Evolutionary conservation across 2,329 filamentous ascomycete species (phyloP).

Genomic region (Colletotrichum siamense): DNA sequence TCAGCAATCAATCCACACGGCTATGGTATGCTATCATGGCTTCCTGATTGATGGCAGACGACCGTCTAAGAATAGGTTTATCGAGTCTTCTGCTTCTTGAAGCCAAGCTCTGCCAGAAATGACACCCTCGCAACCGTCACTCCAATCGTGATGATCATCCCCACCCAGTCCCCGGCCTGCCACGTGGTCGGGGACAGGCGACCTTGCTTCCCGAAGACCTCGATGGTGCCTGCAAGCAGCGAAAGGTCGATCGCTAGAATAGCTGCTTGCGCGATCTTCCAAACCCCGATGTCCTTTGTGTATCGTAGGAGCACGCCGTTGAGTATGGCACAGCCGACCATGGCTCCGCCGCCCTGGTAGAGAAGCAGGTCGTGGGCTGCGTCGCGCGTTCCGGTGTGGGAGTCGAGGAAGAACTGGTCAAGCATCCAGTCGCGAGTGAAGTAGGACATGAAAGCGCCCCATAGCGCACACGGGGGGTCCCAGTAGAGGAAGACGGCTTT

Average conservation of each 20-base stretch:
- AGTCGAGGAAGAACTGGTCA: constrained; percentile 5
- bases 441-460: constrained; percentile 26
- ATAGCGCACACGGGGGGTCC: constrained; percentile 26
- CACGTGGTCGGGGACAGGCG: constrained; percentile 14
- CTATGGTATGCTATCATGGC: too few species aligned
- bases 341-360: constrained; percentile 25
- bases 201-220: constrained; percentile 13
- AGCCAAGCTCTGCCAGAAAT: background rate
- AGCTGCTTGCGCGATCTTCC: constrained; percentile 25
- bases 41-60: too few species aligned
- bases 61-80: too few species aligned
- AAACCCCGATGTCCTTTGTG: constrained; percentile 22
- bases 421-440: constrained; percentile 18
- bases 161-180: background rate
- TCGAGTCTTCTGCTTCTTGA: background rate
- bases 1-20: too few species aligned
- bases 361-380: constrained; percentile 24
- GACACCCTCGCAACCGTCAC: background rate
- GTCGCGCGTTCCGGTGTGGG: constrained; percentile 6
- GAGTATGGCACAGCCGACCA: constrained; percentile 21
- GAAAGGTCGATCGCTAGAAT: constrained; percentile 27
- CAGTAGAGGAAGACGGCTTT: constrained; percentile 26
- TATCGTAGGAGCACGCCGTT: constrained; percentile 24
- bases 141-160: background rate
- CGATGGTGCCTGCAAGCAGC: constrained; percentile 21